Evolutionary conservation across 2,329 filamentous ascomycete genomes (phyloP).

Genomic region (Macrophomina phaseolina): DNA sequence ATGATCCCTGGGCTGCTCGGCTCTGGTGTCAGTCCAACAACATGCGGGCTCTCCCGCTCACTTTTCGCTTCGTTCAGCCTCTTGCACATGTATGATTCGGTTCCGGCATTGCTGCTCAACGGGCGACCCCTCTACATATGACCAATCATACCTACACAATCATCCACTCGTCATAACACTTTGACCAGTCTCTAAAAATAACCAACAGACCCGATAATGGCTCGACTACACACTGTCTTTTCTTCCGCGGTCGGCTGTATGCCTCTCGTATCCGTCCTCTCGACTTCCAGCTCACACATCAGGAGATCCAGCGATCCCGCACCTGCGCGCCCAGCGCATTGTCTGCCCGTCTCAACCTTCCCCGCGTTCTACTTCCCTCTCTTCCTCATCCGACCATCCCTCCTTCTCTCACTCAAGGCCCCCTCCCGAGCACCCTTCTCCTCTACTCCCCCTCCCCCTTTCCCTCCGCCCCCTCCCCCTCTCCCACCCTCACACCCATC

Average conservation of each 20-base stretch:
- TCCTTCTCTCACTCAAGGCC: background rate
- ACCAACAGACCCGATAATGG: background rate
- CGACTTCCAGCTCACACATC: background rate
- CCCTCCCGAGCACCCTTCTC: slow-evolving; percentile 1
- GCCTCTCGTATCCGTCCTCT: background rate
- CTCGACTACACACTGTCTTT: background rate
- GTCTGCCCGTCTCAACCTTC: too few species aligned
- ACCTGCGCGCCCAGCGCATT: too few species aligned
- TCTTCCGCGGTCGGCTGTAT: slow-evolving; percentile 1
- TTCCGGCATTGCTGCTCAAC: background rate
- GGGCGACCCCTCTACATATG: background rate
- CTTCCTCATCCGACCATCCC: background rate
- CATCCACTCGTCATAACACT: background rate
- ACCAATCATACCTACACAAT: background rate
- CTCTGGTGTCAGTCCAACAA: background rate
- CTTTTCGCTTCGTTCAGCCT: background rate
- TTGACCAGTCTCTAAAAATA: slow-evolving; percentile 19
- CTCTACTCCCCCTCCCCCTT: background rate
- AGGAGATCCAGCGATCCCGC: background rate
- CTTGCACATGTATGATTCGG: slow-evolving; percentile 11
- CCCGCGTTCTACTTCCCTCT: too few species aligned
- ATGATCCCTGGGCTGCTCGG: slow-evolving; percentile 2
- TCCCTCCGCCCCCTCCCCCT: slow-evolving; percentile 27
- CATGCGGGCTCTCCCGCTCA: slow-evolving; percentile 1
- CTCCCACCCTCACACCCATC: slow-evolving; percentile 57